Evolutionary conservation across 176 grass and related monocot genomes (phyloP).

Genomic region (Oryza glumipatula): DNA sequence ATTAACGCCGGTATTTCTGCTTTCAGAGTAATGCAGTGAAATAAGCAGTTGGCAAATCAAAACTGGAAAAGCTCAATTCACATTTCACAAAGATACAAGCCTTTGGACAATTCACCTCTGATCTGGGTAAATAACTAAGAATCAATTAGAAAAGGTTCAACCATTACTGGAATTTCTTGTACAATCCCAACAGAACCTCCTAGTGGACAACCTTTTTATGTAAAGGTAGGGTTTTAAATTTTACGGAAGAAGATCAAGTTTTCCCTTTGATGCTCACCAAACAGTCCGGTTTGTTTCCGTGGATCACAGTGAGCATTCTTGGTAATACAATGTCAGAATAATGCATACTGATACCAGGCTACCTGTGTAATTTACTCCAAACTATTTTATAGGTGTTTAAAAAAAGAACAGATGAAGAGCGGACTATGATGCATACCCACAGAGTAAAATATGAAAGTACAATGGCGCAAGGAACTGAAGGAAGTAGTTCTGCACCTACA

Average conservation of each 20-base stretch:
- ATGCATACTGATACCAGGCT: neutral
- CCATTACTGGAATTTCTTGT: neutral
- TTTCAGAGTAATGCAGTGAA: neutral
- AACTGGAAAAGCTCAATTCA: neutral
- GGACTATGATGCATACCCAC: neutral
- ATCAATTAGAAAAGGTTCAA: neutral
- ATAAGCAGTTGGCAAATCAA: neutral
- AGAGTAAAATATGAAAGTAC: constrained; percentile 11
- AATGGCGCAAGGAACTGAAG: constrained; percentile 8
- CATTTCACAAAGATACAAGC: neutral
- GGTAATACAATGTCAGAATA: constrained; percentile 12
- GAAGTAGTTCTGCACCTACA: constrained; percentile 1
- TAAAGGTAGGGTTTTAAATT: neutral
- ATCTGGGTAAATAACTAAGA: neutral
- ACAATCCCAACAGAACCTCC: neutral
- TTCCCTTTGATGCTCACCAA: neutral
- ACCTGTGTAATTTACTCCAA: neutral
- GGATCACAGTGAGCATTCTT: neutral
- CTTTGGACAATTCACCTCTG: neutral
- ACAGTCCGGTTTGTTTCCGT: neutral
- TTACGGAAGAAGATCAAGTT: neutral
- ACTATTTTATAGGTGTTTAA: constrained; percentile 7
- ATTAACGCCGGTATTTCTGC: neutral
- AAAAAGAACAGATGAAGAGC: neutral
- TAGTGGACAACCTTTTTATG: neutral